These are phyloP conservation scores for Lactarius hatsudake DNA, from an alignment of 768 basidiomycete genomes.

Conservation along the genomic window DNA sequence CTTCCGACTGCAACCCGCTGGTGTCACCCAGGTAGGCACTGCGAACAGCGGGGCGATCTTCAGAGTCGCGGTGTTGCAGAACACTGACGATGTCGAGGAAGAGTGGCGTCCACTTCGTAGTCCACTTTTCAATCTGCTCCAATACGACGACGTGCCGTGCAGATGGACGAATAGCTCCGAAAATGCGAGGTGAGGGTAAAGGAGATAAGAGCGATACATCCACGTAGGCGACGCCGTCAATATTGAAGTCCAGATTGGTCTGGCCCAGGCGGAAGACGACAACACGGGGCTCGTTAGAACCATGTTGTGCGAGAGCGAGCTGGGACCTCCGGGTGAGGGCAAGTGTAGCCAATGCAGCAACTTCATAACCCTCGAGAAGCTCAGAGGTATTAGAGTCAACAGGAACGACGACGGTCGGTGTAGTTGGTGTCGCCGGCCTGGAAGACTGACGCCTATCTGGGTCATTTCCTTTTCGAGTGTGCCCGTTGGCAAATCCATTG, in stretches of 20 bases:
- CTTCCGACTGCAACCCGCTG: conserved; percentile 38
- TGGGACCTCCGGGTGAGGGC: conserved; percentile 59
- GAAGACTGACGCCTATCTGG: conserved; percentile 29
- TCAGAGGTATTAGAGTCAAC: conserved; percentile 30
- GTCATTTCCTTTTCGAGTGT: conserved; percentile 32
- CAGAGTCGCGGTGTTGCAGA: conserved; percentile 55
- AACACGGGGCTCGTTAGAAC: conserved; percentile 56
- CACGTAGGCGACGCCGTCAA: conserved; percentile 63
- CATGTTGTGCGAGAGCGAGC: conserved; percentile 50
- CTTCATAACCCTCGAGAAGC: conserved; percentile 61
- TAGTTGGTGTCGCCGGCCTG: conserved; percentile 25
- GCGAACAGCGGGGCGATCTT: conserved; percentile 53
- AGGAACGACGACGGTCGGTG: conserved; percentile 24
- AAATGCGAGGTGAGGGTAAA: conserved; percentile 53
- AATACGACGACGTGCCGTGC: conserved; percentile 71
- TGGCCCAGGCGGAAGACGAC: conserved; percentile 71
- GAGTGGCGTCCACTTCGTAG: conserved; percentile 81
- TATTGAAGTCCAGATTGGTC: conserved; percentile 38
- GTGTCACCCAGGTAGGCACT: conserved; percentile 60
- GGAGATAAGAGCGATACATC: conserved; percentile 69
- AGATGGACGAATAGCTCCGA: conserved; percentile 57
- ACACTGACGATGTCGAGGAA: conserved; percentile 79
- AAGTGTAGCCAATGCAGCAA: conserved; percentile 62
- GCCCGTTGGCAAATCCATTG: conserved; percentile 36
- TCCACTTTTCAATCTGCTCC: conserved; percentile 74